phyloP scores from a whole-genome alignment of 441 rosid genomes.

The Croton setiger region DNA sequence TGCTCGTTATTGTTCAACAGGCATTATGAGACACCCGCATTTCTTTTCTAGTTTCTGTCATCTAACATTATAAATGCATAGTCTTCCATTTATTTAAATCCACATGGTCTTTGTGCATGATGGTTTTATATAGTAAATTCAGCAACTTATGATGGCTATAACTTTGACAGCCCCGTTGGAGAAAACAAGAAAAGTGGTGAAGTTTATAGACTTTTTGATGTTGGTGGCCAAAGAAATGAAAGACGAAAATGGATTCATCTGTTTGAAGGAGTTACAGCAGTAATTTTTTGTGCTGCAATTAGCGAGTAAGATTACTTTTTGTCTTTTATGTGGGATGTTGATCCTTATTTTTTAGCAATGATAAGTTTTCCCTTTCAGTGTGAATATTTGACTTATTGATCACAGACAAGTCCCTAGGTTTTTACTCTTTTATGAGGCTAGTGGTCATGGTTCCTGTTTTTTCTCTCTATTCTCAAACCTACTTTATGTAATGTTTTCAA shows the following conservation, averaged over 20 bases:
- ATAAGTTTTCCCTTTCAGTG: background rate
- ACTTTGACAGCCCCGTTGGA: slow-evolving; percentile 80
- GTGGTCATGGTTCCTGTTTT: background rate
- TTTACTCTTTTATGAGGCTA: no score
- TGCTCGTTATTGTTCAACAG: background rate
- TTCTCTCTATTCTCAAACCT: background rate
- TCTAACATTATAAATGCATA: background rate
- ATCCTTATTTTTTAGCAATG: background rate
- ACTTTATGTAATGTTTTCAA: background rate
- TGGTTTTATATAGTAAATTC: slow-evolving; percentile 2
- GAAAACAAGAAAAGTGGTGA: slow-evolving; percentile 96
- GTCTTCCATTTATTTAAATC: background rate
- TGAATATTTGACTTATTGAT: background rate
- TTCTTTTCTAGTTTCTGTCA: background rate
- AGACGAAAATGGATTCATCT: slow-evolving; percentile 99
- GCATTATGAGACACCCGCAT: background rate
- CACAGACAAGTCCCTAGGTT: no score
- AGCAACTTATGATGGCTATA: slow-evolving; percentile 14
- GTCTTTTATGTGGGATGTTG: slow-evolving; percentile 3
- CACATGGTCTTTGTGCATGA: background rate
- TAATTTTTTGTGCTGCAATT: slow-evolving; percentile 93
- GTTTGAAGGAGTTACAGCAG: slow-evolving; percentile 98
- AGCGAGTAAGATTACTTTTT: slow-evolving; percentile 77
- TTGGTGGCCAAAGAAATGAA: slow-evolving; percentile 98
- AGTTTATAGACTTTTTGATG: slow-evolving; percentile 95